Evolutionary conservation across 1,139 yeast species (phyloP), one percentile per base, ranked within the genome.

Genomic region (Cylindricascospora bacillispora): DNA sequence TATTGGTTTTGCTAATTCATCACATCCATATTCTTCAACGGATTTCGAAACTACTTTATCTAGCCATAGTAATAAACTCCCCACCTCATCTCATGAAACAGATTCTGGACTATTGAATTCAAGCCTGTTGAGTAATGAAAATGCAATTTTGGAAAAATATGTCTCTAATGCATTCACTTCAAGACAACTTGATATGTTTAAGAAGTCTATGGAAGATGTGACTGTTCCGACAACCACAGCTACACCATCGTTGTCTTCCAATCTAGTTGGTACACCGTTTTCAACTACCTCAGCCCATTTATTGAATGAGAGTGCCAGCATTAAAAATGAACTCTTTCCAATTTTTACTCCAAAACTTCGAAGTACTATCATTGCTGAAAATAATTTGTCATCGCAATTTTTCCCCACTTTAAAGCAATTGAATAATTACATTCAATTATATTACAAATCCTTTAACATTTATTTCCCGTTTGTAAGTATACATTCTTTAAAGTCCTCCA

Each of bases 391-490:
- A 9, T 56, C 60, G 13, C 56, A 62, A n/a, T 75, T 76, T 39
- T 73, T 83, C 41, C 95, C 95, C 1, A 67, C 75, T 3, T 59
- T 78, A 25, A 73, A 70, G 11, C 93, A 82, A 42, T 60, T 85
- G 39, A 82, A 82, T 49, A 68, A 70, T 25, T 83, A 81, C 52
- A 68, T 78, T 49, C 65, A 69, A 20, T 60, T 83, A 12, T 83
- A 75, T 54, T 80, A 73, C 39, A 63, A 65, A 35, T 85, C 81
- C 45, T 82, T 81, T 56, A 76, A 79, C 56, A 73, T 70, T 37
- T 85, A 78, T 51, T 75, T 80, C 56, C 86, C 93, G 11, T 83
- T 83, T 51, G 68, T 85, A 40, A 95, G 83, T 54, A 62, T 82
- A 29, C 77, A 79, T 9, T 65, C 85, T 3, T 61, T 80, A 35